Conservation (phyloP, 73 alveolate genomes). For the Blepharisma japonicum region DNA sequence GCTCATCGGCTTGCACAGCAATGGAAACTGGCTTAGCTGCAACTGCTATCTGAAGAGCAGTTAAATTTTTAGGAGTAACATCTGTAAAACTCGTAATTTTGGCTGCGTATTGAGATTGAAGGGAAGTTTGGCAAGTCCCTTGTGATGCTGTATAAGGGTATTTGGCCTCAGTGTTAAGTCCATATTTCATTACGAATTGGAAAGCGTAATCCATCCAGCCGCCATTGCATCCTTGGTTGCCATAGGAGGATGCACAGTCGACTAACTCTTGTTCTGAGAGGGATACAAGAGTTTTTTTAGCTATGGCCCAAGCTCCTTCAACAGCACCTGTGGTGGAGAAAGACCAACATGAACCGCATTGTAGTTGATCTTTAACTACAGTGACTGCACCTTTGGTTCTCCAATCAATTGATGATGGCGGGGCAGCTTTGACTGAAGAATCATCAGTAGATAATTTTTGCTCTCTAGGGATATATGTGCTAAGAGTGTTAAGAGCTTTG, state of each 20-base stretch:
- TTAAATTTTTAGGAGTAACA: neutral
- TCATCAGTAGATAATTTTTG: neutral
- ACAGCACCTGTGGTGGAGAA: conserved; percentile 60
- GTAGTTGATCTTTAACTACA: conserved; percentile 67
- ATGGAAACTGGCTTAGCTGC: conserved; percentile 43
- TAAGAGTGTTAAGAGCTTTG: conserved; percentile 40
- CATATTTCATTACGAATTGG: conserved; percentile 41
- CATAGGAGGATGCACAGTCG: conserved; percentile 66
- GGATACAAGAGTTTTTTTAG: neutral
- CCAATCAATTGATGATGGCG: conserved; percentile 56
- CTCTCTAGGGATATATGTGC: conserved; percentile 30
- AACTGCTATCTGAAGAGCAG: conserved; percentile 36
- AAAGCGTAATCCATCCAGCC: conserved; percentile 67
- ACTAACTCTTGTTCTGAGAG: conserved; percentile 52
- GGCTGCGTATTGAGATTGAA: conserved; percentile 24
- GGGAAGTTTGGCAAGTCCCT: conserved; percentile 50
- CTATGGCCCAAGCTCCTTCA: conserved; percentile 44
- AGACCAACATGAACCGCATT: conserved; percentile 85
- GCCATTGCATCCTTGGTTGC: conserved; percentile 77
- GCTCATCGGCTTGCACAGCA: conserved; percentile 62
- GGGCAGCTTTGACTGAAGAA: neutral
- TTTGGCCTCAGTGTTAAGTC: conserved; percentile 56
- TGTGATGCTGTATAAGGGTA: conserved; percentile 70
- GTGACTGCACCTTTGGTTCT: conserved; percentile 51
- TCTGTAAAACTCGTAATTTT: neutral